These are phyloP conservation scores for Hortaea werneckii DNA, from an alignment of 2,329 filamentous ascomycete genomes.

Conservation along the genomic window DNA sequence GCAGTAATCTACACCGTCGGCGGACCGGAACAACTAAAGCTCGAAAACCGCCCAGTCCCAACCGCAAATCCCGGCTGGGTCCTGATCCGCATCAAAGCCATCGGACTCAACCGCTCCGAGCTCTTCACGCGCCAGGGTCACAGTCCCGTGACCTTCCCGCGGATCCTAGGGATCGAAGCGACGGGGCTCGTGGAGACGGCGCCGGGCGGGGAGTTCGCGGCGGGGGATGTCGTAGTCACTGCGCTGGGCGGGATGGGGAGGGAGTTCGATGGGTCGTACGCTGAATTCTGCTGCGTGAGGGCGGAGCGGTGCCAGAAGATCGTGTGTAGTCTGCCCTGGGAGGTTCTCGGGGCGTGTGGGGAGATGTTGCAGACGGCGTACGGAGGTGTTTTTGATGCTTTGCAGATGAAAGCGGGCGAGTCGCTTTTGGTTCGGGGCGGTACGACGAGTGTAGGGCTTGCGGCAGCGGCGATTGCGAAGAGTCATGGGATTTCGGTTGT, in stretches of 20 bases:
- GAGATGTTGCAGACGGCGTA: slow-evolving; percentile 45
- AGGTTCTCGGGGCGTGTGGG: slow-evolving; percentile 36
- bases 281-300: slow-evolving; percentile 39
- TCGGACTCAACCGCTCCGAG: slow-evolving; percentile 40
- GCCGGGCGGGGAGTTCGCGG: slow-evolving; percentile 11
- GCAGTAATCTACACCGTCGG: slow-evolving; percentile 33
- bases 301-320: slow-evolving; percentile 7
- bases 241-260: slow-evolving; percentile 42
- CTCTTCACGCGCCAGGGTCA: slow-evolving; percentile 35
- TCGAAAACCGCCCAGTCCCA: slow-evolving; percentile 29
- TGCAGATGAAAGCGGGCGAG: slow-evolving; percentile 32
- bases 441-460: slow-evolving; percentile 39
- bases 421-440: slow-evolving; percentile 40
- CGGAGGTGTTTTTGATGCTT: slow-evolving; percentile 31
- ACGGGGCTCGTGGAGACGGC: slow-evolving; percentile 32
- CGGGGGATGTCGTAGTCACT: slow-evolving; percentile 36
- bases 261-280: slow-evolving; percentile 40
- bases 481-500: slow-evolving; percentile 31
- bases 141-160: slow-evolving; percentile 30
- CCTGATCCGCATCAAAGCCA: slow-evolving; percentile 34
- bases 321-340: slow-evolving; percentile 27
- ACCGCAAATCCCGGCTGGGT: slow-evolving; percentile 28
- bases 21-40: slow-evolving; percentile 29
- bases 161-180: slow-evolving; percentile 40
- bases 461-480: slow-evolving; percentile 37